These are phyloP conservation scores for Nakazawaea siamensis DNA, from an alignment of 805 yeast species.

Conservation along the genomic window DNA sequence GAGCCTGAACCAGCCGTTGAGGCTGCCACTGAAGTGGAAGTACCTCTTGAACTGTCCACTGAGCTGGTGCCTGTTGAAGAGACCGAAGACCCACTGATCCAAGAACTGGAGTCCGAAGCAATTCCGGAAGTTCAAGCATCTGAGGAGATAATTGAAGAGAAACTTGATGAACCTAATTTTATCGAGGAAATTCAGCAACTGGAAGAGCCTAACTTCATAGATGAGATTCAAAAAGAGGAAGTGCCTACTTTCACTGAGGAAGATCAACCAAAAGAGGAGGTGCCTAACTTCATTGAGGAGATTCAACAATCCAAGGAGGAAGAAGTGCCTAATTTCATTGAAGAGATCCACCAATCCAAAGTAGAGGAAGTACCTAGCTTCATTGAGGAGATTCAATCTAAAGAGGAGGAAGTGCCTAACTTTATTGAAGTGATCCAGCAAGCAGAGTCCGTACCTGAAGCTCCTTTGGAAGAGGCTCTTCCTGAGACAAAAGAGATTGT, in stretches of 20 bases:
- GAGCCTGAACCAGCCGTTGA: background rate
- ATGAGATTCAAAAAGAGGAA: background rate
- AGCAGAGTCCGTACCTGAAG: no score
- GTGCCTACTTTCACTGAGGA: background rate
- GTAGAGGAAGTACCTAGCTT: background rate
- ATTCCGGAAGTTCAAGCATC: background rate
- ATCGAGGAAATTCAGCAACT: slow-evolving; percentile 1
- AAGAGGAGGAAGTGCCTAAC: background rate
- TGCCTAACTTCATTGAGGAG: background rate
- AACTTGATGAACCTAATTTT: background rate
- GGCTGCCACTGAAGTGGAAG: no score
- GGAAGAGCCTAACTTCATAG: background rate
- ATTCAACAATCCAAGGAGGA: background rate
- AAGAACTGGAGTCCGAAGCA: background rate
- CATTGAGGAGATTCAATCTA: background rate
- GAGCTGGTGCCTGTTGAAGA: background rate
- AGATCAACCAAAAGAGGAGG: background rate
- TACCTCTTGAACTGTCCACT: no score
- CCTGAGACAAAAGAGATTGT: no score
- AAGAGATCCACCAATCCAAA: background rate
- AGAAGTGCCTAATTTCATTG: background rate
- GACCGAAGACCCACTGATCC: background rate
- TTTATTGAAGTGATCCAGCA: background rate
- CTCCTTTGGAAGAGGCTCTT: no score
- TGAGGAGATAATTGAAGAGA: background rate